Evolutionary conservation across 441 rosid genomes (phyloP), one percentile per base, ranked within the genome.

Genomic region (Adansonia rubrostipa): DNA sequence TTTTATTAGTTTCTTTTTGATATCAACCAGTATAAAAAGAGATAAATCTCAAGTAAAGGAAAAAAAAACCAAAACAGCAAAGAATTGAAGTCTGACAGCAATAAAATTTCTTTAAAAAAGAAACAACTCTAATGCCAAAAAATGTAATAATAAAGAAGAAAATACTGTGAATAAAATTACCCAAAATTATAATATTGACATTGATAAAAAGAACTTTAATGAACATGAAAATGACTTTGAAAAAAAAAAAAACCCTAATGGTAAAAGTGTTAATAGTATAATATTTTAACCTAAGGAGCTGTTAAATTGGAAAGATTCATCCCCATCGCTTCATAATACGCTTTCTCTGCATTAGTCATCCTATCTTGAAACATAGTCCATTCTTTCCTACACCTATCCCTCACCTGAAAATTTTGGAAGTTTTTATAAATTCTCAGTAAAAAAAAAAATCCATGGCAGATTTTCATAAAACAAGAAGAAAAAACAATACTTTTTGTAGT

Each of bases 281-380:
- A 33, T 20, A 54, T 6, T 17, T 6, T 61, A 44, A 9, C 36
- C 11, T 83, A 84, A 71, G 3, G 77, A 45, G 54, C 8, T 17
- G 84, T 83, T 58, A 73, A 45, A 67, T 83, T 82, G 42, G 72
- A 58, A 73, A 84, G 73, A 73, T 78, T 75, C 47, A 75, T 65
- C 51, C 82, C 89, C 81, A 80, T 63, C 40, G 88, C 86, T 75
- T 80, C 83, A 15, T 75, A 87, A 67, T 96, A 90, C n/a, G 93
- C 81, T 71, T 81, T 89, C 83, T 94, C 97, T 5, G 99, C 97
- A n/a, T 71, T 54, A 7, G 81, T 77, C 83, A 92, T 53, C 75
- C 99, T 84, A 65, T 91, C 91, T 71, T 88, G 95, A 62, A 96
- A 94, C 88, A 92, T 90, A 1, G 81, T 76, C 99, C 99, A 96